Evolutionary conservation across 805 yeast genomes (phyloP).

Genomic region (Schizosaccharomyces cryophilus): DNA sequence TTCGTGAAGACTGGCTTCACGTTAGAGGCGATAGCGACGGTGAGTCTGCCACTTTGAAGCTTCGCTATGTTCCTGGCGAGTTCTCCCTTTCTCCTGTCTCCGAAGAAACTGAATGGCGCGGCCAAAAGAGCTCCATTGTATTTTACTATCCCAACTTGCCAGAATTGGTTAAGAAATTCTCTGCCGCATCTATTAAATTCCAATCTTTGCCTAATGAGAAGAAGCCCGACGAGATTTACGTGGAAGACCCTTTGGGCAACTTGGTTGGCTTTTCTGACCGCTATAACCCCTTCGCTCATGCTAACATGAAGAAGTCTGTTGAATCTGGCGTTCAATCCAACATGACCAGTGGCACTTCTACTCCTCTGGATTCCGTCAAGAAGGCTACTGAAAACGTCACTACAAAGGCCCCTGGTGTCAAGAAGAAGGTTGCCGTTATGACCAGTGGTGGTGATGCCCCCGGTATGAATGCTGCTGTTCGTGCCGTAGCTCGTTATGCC

Average conservation of each 20-base stretch:
- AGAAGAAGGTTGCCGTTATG: constrained; percentile 69
- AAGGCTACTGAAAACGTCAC: not conserved
- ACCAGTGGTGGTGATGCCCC: constrained; percentile 98
- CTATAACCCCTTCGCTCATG: constrained; percentile 12
- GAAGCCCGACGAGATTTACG: constrained; percentile 51
- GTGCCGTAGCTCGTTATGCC: constrained; percentile 88
- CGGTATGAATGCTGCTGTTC: constrained; percentile 91
- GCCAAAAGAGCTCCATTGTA: constrained; percentile 21
- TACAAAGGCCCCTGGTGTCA: constrained; percentile 7
- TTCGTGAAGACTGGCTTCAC: constrained; percentile 14
- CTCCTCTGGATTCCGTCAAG: not conserved
- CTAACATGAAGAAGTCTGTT: constrained; percentile 4
- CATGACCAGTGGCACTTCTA: not conserved
- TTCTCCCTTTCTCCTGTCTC: constrained; percentile 9
- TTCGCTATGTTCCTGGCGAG: constrained; percentile 7
- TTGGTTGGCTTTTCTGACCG: constrained; percentile 53
- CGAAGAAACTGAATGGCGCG: constrained; percentile 24
- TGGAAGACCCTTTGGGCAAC: constrained; percentile 64
- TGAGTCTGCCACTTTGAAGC: constrained; percentile 11
- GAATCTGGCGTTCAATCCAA: not conserved
- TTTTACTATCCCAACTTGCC: constrained; percentile 22
- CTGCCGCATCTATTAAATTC: constrained; percentile 15
- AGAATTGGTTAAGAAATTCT: constrained; percentile 16
- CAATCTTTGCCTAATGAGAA: constrained; percentile 50
- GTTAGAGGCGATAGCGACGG: constrained; percentile 13